phyloP scores from a whole-genome alignment of 768 basidiomycete species.

The Trametopsis cervina region DNA sequence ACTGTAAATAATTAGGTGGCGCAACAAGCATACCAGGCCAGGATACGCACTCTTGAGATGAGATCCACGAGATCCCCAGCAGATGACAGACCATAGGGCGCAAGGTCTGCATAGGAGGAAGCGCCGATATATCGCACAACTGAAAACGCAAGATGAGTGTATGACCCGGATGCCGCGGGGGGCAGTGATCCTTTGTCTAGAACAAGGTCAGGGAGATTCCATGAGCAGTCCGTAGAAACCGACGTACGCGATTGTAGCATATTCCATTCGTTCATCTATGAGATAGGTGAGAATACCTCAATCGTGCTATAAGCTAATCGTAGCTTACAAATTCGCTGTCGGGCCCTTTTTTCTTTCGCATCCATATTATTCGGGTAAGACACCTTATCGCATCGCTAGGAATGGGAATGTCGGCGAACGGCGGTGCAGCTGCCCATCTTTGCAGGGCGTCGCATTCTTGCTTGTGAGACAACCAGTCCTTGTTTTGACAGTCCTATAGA shows the following conservation, averaged over 20 bases:
- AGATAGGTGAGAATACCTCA: not conserved
- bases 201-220: conserved; percentile 1
- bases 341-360: conserved; percentile 45
- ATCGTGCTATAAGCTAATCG: not conserved
- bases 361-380: conserved; percentile 71
- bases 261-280: conserved; percentile 56
- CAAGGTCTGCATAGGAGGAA: conserved; percentile 50
- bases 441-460: conserved; percentile 69
- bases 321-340: conserved; percentile 51
- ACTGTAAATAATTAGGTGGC: conserved; percentile 37
- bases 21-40: not conserved
- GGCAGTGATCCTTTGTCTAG: conserved; percentile 53
- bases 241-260: conserved; percentile 69
- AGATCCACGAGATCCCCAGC: conserved; percentile 60
- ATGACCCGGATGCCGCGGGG: conserved; percentile 42
- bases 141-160: conserved; percentile 68
- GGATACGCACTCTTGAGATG: conserved; percentile 56
- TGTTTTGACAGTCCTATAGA: conserved; percentile 56
- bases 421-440: conserved; percentile 45
- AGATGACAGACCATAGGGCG: conserved; percentile 47
- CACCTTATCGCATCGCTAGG: conserved; percentile 79
- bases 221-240: too few species aligned
- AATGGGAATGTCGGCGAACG: conserved; percentile 37
- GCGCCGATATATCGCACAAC: conserved; percentile 66
- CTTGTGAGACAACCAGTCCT: conserved; percentile 73